Conservation (phyloP, 78 protist genomes). For the Cavenderia fasciculata region DNA sequence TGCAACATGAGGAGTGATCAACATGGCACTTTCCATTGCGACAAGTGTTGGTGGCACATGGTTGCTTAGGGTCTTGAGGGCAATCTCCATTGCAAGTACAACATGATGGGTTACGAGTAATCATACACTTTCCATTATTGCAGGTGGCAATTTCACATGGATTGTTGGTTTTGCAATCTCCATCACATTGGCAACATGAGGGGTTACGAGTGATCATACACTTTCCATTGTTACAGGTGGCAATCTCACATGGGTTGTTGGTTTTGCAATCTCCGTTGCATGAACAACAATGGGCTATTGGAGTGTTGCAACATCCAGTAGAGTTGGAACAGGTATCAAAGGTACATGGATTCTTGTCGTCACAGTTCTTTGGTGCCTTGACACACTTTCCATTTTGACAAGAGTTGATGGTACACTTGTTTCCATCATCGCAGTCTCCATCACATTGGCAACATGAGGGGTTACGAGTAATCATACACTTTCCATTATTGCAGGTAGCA, state of each 20-base stretch:
- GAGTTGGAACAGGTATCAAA: conserved; percentile 16
- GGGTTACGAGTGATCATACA: neutral
- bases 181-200: too few species aligned
- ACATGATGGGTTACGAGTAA: neutral
- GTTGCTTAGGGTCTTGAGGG: neutral
- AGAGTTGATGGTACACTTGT: conserved; percentile 11
- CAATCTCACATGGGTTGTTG: conserved; percentile 1
- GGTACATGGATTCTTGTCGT: conserved; percentile 16
- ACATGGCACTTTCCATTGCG: neutral
- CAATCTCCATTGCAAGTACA: too few species aligned
- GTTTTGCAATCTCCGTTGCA: too few species aligned
- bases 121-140: neutral
- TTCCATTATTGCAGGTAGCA: too few species aligned
- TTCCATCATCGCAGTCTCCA: conserved; percentile 47
- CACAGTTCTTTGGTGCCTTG: conserved; percentile 1
- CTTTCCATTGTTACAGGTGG: neutral
- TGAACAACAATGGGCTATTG: too few species aligned
- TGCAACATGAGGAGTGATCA: neutral
- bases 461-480: too few species aligned
- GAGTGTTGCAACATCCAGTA: conserved; percentile 24
- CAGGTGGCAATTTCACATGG: neutral
- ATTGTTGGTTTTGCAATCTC: neutral
- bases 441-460: too few species aligned
- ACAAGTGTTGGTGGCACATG: conserved; percentile 5
- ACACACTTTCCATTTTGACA: neutral